These are phyloP conservation scores for Cyberlindnera sargentensis DNA, from an alignment of 805 yeast species.

Conservation along the genomic window DNA sequence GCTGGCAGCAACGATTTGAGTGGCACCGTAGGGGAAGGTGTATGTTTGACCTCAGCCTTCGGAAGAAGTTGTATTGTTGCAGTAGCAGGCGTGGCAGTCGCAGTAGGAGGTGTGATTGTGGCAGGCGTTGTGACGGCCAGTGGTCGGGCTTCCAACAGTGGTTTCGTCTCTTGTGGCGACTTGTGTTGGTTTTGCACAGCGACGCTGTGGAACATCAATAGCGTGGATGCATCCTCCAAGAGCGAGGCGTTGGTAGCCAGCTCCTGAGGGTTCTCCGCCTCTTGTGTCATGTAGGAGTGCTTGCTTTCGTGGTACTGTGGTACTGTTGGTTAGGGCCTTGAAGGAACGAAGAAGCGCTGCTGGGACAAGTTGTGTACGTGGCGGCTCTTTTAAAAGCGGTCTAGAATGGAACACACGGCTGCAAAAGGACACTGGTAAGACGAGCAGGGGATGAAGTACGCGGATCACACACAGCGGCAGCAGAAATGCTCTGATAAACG, in stretches of 20 bases:
- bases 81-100: neutral
- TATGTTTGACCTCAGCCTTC: neutral
- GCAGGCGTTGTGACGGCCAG: neutral
- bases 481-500: too few species aligned
- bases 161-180: neutral
- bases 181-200: conserved; percentile 30
- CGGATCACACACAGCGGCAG: too few species aligned
- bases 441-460: too few species aligned
- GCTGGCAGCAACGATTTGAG: conserved; percentile 2
- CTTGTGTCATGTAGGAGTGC: neutral
- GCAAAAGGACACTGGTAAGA: too few species aligned
- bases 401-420: too few species aligned
- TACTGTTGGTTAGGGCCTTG: too few species aligned
- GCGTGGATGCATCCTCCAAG: conserved; percentile 54
- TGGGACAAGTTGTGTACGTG: too few species aligned
- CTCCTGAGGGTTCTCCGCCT: neutral
- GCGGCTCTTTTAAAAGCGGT: too few species aligned
- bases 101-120: neutral
- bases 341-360: too few species aligned
- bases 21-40: conserved; percentile 1
- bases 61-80: conserved; percentile 1
- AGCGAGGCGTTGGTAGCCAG: conserved; percentile 21
- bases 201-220: conserved; percentile 52
- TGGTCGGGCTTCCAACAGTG: neutral
- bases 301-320: too few species aligned